phyloP scores from a whole-genome alignment of 441 rosid genomes.

The Gossypium schwendimanii region DNA sequence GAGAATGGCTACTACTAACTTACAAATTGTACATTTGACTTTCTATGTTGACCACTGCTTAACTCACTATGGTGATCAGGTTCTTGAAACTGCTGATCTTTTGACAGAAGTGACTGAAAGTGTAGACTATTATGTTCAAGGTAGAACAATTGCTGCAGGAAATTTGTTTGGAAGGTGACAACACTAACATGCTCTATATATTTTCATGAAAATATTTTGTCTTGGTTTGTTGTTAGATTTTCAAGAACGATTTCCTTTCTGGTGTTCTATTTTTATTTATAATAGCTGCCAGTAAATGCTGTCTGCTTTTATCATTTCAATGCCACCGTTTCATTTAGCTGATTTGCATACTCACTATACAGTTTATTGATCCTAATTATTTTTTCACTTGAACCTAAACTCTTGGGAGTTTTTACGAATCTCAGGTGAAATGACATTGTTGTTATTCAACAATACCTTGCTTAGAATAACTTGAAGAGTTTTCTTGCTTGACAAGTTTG shows the following conservation, averaged over 20 bases:
- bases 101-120: conserved; percentile 98
- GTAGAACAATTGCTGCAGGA: conserved; percentile 93
- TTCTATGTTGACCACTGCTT: neutral
- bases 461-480: conserved; percentile 2
- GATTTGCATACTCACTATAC: neutral
- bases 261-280: conserved; percentile 2
- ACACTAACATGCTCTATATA: neutral
- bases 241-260: neutral
- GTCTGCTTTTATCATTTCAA: neutral
- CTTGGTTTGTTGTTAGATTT: neutral
- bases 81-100: conserved; percentile 97
- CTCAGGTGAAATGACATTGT: neutral
- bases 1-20: neutral
- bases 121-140: conserved; percentile 98
- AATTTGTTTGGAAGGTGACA: conserved; percentile 91
- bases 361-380: neutral
- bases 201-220: neutral
- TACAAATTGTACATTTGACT: conserved; percentile 6
- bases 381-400: neutral
- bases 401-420: conserved; percentile 6
- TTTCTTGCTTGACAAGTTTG: neutral
- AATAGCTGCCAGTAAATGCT: neutral
- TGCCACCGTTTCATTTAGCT: neutral
- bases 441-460: neutral
- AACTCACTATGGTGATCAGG: conserved; percentile 38